phyloP scores from a whole-genome alignment of 192 early-diverging fungal species.

The Gamsiella multidivaricata region DNA sequence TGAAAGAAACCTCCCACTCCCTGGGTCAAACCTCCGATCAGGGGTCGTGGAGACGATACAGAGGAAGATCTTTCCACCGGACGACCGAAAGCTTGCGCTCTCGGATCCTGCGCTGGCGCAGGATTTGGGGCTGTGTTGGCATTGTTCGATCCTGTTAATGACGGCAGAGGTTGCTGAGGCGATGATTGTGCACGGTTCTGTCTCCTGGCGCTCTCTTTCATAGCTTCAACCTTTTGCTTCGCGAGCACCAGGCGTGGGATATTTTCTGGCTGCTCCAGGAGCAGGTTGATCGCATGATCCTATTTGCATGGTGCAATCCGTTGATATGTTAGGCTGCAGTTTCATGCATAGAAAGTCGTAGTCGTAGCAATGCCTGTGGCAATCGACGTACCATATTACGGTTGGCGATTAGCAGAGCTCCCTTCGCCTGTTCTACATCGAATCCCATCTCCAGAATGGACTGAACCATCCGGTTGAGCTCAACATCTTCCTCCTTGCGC shows the following conservation, averaged over 20 bases:
- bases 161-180: conserved; percentile 35
- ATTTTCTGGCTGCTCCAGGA: conserved; percentile 68
- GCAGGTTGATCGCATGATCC: conserved; percentile 68
- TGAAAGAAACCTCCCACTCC: conserved; percentile 58
- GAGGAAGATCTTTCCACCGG: conserved; percentile 26
- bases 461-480: conserved; percentile 51
- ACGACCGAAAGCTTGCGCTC: neutral
- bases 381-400: conserved; percentile 57
- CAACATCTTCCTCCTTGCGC: conserved; percentile 32
- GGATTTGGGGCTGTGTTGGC: conserved; percentile 12
- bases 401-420: conserved; percentile 67
- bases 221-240: conserved; percentile 38
- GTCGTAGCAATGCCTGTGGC: no score
- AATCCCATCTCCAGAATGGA: conserved; percentile 81
- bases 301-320: conserved; percentile 5
- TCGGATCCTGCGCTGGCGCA: conserved; percentile 7
- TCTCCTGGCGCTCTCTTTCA: conserved; percentile 53
- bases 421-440: conserved; percentile 64
- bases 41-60: conserved; percentile 31
- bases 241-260: conserved; percentile 49
- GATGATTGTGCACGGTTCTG: conserved; percentile 28
- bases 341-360: no score
- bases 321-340: neutral
- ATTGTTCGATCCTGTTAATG: conserved; percentile 10
- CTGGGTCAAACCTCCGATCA: conserved; percentile 11